Percentiles rank a stretch among this genome's conserved stretches.
Evolutionary conservation across 768 basidiomycete species (phyloP).

Genomic region (Suillus cothurnatus): DNA sequence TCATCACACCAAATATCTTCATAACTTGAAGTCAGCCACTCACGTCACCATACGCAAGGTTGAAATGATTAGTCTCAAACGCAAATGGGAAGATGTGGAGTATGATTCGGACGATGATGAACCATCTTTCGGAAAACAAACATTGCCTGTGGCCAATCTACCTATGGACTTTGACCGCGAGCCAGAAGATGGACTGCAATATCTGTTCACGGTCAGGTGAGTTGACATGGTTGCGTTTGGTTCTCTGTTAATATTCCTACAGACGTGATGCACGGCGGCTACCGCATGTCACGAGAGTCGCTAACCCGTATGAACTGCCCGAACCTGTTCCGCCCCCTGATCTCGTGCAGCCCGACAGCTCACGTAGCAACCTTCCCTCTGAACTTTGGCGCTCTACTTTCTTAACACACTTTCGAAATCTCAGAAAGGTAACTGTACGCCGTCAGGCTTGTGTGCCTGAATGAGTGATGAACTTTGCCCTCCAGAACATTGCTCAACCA

Average conservation of each 20-base stretch:
- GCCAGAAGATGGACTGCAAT: conserved; percentile 75
- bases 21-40: not conserved
- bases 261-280: conserved; percentile 74
- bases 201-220: conserved; percentile 81
- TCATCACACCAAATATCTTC: not conserved
- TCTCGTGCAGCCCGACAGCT: conserved; percentile 29
- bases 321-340: conserved; percentile 15
- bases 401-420: conserved; percentile 60
- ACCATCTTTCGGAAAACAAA: conserved; percentile 64
- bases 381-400: conserved; percentile 67
- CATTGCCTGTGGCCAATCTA: conserved; percentile 78
- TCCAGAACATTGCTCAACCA: conserved; percentile 68
- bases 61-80: conserved; percentile 41
- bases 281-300: conserved; percentile 64
- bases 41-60: not conserved
- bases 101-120: conserved; percentile 61
- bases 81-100: conserved; percentile 53
- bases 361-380: conserved; percentile 48
- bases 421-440: conserved; percentile 49
- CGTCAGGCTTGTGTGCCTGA: conserved; percentile 2
- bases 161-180: conserved; percentile 66
- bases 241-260: conserved; percentile 15
- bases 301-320: conserved; percentile 65
- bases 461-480: conserved; percentile 12
- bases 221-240: conserved; percentile 15